phyloP scores from a whole-genome alignment of 805 yeast species.

The Henningerozyma blattae region DNA sequence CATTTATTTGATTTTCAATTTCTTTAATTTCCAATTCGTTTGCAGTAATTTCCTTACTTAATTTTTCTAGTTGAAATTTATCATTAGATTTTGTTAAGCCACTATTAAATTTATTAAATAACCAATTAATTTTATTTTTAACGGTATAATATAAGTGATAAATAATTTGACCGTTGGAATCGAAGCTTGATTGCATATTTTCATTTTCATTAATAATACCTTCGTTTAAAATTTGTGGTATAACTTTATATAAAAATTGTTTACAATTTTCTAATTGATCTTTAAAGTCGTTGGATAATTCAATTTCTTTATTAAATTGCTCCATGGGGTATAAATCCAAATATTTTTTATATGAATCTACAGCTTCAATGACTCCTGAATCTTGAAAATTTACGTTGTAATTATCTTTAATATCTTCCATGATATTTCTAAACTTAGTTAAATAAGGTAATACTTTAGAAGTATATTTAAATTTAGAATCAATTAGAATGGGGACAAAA shows the following conservation, averaged over 20 bases:
- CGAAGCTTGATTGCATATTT: too few species aligned
- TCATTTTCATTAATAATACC: constrained; percentile 1
- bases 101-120: background rate
- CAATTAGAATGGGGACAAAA: constrained; percentile 15
- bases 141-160: too few species aligned
- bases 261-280: constrained; percentile 7
- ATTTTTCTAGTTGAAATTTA: background rate
- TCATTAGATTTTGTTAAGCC: background rate
- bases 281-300: constrained; percentile 7
- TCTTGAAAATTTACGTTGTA: constrained; percentile 74
- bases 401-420: constrained; percentile 35
- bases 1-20: background rate
- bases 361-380: constrained; percentile 53
- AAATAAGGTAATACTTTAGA: constrained; percentile 11
- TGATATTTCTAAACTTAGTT: constrained; percentile 30
- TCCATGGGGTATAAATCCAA: constrained; percentile 8
- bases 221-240: constrained; percentile 5
- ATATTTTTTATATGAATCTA: constrained; percentile 29
- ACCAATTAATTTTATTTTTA: background rate
- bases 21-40: constrained; percentile 3
- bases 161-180: background rate
- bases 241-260: constrained; percentile 7
- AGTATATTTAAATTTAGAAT: constrained; percentile 14
- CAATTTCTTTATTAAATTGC: constrained; percentile 1
- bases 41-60: constrained; percentile 6